Evolutionary conservation across 1,284 basidiomycete species (phyloP), one percentile per base, ranked within the genome.

Genomic region (Earliella scabrosa): DNA sequence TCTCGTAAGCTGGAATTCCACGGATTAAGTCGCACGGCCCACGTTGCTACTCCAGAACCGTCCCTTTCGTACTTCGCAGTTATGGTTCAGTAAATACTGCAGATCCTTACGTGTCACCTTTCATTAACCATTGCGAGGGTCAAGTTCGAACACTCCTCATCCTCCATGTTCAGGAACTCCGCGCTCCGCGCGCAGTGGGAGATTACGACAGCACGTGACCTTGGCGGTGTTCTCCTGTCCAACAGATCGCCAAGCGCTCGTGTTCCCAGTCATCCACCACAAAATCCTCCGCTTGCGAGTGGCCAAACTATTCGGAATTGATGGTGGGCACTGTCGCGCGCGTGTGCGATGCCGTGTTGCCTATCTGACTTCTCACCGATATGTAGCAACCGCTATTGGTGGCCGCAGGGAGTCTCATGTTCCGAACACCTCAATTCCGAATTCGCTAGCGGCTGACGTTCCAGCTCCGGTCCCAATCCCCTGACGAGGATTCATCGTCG

Each of bases 381-480:
- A 63, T 60, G 38, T 27, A 29, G 27, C 21, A 39, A 10, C 45
- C 48, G 49, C 43, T 23, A 66, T 64, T 64, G 61, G 58, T 54
- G 58, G 52, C 46, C 18, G 23, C 36, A 29, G n/a, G 27, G 18
- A 35, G 32, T 24, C 44, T 32, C 24, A 32, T 54, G 52, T 53
- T 38, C 46, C 52, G 47, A 55, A 54, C 24, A 14, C 48, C 31
- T 29, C 49, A 58, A 66, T 66, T 65, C 65, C 45, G 61, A 65
- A 65, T 65, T 65, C 63, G 60, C 58, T 60, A 61, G 47, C 13
- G 35, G 38, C 39, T 45, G 35, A 50, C 50, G 46, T 43, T 58
- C 40, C 56, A 60, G 54, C 45, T 56, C 50, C 56, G 44, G 49
- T 45, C 38, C 56, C 59, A 61, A 59, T 64, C 52, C 35, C 45